Base-by-base conservation (phyloP, 1,284 basidiomycete species). In the Cryptococcus jaspeensis region DNA sequence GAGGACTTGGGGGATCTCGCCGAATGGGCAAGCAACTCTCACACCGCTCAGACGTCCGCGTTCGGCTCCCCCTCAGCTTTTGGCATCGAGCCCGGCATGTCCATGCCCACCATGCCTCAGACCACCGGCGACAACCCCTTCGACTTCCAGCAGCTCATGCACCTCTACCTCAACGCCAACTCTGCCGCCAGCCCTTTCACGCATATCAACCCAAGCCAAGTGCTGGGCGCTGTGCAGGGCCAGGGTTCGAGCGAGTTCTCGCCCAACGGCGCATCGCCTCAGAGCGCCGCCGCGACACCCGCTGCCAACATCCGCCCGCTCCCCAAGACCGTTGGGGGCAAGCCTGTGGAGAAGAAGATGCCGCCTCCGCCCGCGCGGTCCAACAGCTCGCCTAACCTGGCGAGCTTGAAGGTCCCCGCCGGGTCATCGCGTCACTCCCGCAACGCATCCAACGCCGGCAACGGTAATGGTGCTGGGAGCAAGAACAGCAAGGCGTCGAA, bases 141-240 rank as follows among this genome's bases (percentile, higher is more conserved):
- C 63, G 73, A 78, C 59, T 77, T 79, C 67, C 72, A 76, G 54
- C 76, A 78, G 53, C 65, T 79, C 46, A 78, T 79, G 77, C 71
- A 76, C 50, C 63, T 78, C 37, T 79, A 78, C 61, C 66, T 78
- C 41, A 70, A 72, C 40, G 70, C 75, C 42, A 73, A 73, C 48
- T 60, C 67, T 9, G 54, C 69, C 12, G 65, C 67, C 15, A 64
- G 61, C 20, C 84, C 84, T 4, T 90, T 85, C 78, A 92, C 90
- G 35, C 88, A 90, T 74, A 88, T 94, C 60, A 89, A 94, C 78
- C 91, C 92, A 2, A 87, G 85, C 20, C 89, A 93, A 74, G 88
- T 92, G 48, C 79, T 92, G 52, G 82, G 85, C 38, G 52, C 53
- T 23, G 36, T 52, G 8, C 43, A 58, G 20, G 38, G 60, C 22